Conservation (phyloP, 1,139 yeast species). For the Keqinozyma sinolaborantium region DNA sequence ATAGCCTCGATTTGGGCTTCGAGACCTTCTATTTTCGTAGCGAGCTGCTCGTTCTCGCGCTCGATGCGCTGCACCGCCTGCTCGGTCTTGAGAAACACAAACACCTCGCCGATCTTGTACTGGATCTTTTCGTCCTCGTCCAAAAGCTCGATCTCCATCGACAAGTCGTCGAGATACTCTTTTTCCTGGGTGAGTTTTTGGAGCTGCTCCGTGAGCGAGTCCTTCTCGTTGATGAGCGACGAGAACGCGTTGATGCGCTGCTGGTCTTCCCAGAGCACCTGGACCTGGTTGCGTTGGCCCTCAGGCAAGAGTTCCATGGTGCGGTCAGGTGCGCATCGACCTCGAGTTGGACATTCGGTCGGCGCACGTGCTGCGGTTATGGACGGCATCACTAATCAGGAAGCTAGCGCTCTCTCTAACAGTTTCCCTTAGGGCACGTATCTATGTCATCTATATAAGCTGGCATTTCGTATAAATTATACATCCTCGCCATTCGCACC, state of each 20-base stretch:
- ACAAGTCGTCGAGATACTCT: conserved; percentile 84
- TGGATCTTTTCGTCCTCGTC: conserved; percentile 75
- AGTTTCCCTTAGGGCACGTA: too few species aligned
- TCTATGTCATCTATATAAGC: too few species aligned
- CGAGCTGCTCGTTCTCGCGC: conserved; percentile 50
- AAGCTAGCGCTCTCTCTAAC: too few species aligned
- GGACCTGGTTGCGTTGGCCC: conserved; percentile 64
- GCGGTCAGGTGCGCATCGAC: conserved; percentile 1
- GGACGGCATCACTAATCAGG: too few species aligned
- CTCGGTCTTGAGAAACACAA: conserved; percentile 61
- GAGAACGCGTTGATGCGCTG: conserved; percentile 85
- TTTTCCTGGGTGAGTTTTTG: conserved; percentile 60
- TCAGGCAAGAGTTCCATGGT: conserved; percentile 58
- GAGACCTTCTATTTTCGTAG: conserved; percentile 41
- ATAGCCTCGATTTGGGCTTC: conserved; percentile 48
- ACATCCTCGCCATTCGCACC: too few species aligned
- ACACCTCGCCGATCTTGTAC: conserved; percentile 73
- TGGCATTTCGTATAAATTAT: too few species aligned
- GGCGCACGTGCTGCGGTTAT: too few species aligned
- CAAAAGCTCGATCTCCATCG: conserved; percentile 78
- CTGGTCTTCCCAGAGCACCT: conserved; percentile 88
- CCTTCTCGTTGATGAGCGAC: conserved; percentile 69
- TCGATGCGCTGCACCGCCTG: conserved; percentile 70
- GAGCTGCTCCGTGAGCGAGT: conserved; percentile 50
- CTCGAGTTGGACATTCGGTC: too few species aligned